phyloP scores from a whole-genome alignment of 768 basidiomycete species.

The Kwoniella sp. region DNA sequence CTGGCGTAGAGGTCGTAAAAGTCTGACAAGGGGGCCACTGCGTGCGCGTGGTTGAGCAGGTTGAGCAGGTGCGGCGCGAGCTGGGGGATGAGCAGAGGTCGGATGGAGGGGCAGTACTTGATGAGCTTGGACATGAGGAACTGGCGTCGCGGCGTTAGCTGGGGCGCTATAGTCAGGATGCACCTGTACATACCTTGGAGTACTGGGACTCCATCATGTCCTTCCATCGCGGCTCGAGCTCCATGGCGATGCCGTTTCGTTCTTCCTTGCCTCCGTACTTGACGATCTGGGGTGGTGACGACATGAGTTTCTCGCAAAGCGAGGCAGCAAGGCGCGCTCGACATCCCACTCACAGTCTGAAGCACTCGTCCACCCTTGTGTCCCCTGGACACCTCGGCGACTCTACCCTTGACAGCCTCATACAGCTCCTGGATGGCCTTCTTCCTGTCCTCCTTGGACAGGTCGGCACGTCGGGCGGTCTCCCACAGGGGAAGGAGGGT shows the following conservation, averaged over 20 bases:
- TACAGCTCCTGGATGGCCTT: constrained; percentile 71
- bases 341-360: constrained; percentile 56
- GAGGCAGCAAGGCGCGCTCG: not conserved
- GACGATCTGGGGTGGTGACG: constrained; percentile 54
- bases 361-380: constrained; percentile 73
- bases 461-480: constrained; percentile 42
- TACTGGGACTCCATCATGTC: constrained; percentile 81
- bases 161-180: not conserved
- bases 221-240: constrained; percentile 74
- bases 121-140: constrained; percentile 49
- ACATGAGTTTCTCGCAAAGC: not conserved
- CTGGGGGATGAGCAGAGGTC: constrained; percentile 69
- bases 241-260: constrained; percentile 71
- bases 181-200: constrained; percentile 60
- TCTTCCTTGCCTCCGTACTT: constrained; percentile 72
- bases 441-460: constrained; percentile 66
- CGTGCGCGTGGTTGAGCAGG: constrained; percentile 77
- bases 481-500: constrained; percentile 48
- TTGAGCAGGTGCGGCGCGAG: constrained; percentile 72
- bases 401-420: constrained; percentile 69
- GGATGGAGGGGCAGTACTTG: constrained; percentile 60
- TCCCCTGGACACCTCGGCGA: constrained; percentile 81
- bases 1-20: constrained; percentile 83
- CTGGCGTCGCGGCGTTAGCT: constrained; percentile 8
- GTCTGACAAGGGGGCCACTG: constrained; percentile 76